phyloP scores from a whole-genome alignment of 2,329 filamentous ascomycete species.

The Stachybotrys chartarum region DNA sequence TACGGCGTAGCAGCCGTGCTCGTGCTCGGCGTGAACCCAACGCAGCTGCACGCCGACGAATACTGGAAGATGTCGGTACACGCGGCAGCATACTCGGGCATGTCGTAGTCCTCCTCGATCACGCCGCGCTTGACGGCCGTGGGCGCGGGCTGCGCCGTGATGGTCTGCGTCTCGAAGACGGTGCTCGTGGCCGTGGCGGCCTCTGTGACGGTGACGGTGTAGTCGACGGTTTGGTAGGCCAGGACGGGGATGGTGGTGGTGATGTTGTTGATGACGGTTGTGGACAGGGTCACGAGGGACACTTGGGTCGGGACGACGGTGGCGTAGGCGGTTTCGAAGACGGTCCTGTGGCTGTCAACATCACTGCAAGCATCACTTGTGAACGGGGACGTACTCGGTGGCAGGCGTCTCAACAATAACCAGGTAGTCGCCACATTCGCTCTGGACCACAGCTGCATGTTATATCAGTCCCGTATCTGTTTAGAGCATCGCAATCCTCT shows the following conservation, averaged over 20 bases:
- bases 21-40: constrained; percentile 12
- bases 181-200: not conserved
- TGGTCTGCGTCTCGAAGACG: not conserved
- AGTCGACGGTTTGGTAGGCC: constrained; percentile 1
- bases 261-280: constrained; percentile 2
- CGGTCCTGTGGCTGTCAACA: not conserved
- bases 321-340: constrained; percentile 2
- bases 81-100: constrained; percentile 14
- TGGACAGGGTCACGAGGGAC: not conserved
- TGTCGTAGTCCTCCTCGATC: constrained; percentile 1
- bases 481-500: not conserved
- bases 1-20: constrained; percentile 6
- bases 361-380: not conserved
- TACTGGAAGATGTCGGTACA: constrained; percentile 12
- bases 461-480: not conserved
- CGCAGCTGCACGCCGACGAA: constrained; percentile 15
- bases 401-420: constrained; percentile 2
- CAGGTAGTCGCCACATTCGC: constrained; percentile 4
- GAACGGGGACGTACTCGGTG: not conserved
- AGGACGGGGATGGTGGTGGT: constrained; percentile 2
- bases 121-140: not conserved
- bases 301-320: constrained; percentile 2
- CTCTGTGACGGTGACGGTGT: constrained; percentile 1
- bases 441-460: constrained; percentile 1
- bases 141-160: constrained; percentile 1